Conservation (phyloP, 2,329 filamentous ascomycete species). For the Talaromyces marneffei region DNA sequence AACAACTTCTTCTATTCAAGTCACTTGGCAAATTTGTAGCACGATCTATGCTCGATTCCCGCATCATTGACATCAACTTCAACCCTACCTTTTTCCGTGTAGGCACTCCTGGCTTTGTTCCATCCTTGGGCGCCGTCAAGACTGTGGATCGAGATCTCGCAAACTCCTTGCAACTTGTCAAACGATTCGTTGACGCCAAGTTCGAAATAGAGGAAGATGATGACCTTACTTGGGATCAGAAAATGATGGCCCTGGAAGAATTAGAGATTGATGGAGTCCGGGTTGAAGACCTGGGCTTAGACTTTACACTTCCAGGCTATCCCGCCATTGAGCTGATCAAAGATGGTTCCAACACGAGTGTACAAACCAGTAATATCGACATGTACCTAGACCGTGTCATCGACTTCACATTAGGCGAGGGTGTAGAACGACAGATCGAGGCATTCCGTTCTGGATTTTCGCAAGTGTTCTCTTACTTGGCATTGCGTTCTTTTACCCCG, state of each 20-base stretch:
- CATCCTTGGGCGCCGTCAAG: conserved; percentile 83
- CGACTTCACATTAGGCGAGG: conserved; percentile 82
- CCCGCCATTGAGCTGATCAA: conserved; percentile 75
- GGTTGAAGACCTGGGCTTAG: conserved; percentile 82
- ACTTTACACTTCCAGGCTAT: conserved; percentile 93
- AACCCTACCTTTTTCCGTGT: conserved; percentile 98
- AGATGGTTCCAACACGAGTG: conserved; percentile 65
- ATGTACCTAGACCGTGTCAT: conserved; percentile 82
- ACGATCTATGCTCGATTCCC: conserved; percentile 93
- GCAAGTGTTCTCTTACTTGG: conserved; percentile 91
- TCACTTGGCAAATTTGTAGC: conserved; percentile 96
- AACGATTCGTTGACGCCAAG: conserved; percentile 79
- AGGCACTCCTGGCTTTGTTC: conserved; percentile 62
- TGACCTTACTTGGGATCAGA: conserved; percentile 61
- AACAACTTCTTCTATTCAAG: conserved; percentile 81
- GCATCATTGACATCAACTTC: conserved; percentile 96
- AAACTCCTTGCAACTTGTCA: conserved; percentile 76
- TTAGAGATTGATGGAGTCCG: conserved; percentile 69
- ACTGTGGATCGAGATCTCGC: conserved; percentile 82
- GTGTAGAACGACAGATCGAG: conserved; percentile 82
- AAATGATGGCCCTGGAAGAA: conserved; percentile 61
- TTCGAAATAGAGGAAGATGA: conserved; percentile 71
- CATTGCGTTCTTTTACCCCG: conserved; percentile 87
- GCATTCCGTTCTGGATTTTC: conserved; percentile 89
- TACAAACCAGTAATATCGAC: conserved; percentile 90